Base-by-base conservation (phyloP, 2,329 filamentous ascomycete species). In the Cercospora sojina region DNA sequence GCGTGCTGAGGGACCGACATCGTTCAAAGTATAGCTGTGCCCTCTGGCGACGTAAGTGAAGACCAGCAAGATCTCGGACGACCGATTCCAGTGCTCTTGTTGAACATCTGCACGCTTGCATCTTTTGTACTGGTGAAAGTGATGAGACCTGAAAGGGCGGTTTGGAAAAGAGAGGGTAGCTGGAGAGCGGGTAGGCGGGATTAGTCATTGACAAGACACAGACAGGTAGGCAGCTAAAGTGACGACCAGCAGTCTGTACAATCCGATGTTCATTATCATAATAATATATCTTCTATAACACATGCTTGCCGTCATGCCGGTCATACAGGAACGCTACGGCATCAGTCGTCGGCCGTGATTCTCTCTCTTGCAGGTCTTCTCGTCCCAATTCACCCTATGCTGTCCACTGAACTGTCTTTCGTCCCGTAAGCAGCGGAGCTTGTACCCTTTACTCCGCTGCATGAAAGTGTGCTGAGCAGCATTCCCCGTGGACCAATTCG, bases 1-100 rank as follows among this genome's bases (percentile, higher is more conserved):
- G 62, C 31, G 60, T 70, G 62, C 66, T 59, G 35, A 67, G 58
- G 31, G 47, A 53, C 49, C 64, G 61, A 57, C 55, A 61, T 60
- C 61, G 65, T 58, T 61, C 59, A 55, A 66, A 68, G 31, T 66
- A 65, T 59, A 59, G 58, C 25, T 64, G 68, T 25, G 65, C 67
- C 65, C 64, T 67, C 51, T 67, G 67, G 38, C 62, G 59, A n/a
- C 67, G 66, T 13, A 74, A 29, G 6, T 66, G 67, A 38, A 74
- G 27, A 7, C 70, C 72, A 32, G 71, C 71, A 18, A 74, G 55
- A 43, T 74, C 69, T 56, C 67, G 65, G 32, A 73, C 59, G 35
- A 73, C 71, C 10, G 57, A 43, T 27, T 72, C 71, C 12, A 74
- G 71, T 12, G 71, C 72, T 55, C 65, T 62, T 2, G 69, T 69